Conservation (phyloP, 805 yeast genomes). For the Candida peoriensis region DNA sequence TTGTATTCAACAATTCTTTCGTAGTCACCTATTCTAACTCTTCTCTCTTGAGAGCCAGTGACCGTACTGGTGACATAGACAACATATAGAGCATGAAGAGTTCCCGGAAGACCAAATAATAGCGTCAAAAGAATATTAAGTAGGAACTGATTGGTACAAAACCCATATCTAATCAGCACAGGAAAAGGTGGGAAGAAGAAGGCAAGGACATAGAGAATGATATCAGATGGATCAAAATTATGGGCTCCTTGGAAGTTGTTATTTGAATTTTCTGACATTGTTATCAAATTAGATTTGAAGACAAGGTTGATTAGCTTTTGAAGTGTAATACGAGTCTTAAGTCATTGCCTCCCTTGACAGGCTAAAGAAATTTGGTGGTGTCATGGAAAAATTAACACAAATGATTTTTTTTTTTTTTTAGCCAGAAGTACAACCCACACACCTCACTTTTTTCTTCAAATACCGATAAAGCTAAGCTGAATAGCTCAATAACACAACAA, state of each 20-base stretch:
- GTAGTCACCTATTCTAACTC: slow-evolving; percentile 17
- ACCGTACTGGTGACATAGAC: slow-evolving; percentile 26
- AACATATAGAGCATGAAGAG: slow-evolving; percentile 58
- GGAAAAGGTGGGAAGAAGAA: slow-evolving; percentile 73
- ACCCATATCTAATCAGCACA: slow-evolving; percentile 60
- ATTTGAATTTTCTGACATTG: too few relatives aligned
- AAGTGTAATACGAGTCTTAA: neutral
- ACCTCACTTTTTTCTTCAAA: too few relatives aligned
- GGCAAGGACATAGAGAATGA: slow-evolving; percentile 54
- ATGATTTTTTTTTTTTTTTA: too few relatives aligned
- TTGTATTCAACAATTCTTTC: slow-evolving; percentile 21
- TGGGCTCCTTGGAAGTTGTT: slow-evolving; percentile 5
- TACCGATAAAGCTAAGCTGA: too few relatives aligned
- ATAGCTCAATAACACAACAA: too few relatives aligned
- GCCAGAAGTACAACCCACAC: too few relatives aligned
- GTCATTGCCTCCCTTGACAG: neutral
- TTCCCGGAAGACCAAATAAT: slow-evolving; percentile 75
- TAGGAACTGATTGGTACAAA: slow-evolving; percentile 46
- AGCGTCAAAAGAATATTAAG: slow-evolving; percentile 62
- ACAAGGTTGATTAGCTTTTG: neutral
- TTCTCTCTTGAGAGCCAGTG: slow-evolving; percentile 15
- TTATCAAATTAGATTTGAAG: neutral
- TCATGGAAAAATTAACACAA: too few relatives aligned
- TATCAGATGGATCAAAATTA: slow-evolving; percentile 33
- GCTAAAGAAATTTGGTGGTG: neutral